These are phyloP conservation scores for Ophiostoma himal-ulmi DNA, from an alignment of 2,329 filamentous ascomycete species.

Conservation along the genomic window DNA sequence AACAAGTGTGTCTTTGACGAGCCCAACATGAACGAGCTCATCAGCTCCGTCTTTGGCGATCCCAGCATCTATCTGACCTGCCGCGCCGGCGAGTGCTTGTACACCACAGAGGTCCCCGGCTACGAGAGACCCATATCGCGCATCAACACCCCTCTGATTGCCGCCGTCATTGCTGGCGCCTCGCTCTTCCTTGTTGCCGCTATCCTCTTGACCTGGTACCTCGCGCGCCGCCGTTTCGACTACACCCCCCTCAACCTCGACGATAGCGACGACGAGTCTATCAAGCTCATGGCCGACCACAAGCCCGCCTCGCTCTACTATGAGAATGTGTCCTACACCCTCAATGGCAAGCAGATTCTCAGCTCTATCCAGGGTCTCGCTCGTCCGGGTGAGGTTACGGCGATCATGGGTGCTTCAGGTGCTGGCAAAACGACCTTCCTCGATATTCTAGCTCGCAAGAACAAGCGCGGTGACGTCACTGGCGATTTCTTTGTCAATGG, in stretches of 20 bases:
- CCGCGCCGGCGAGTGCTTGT: slow-evolving; percentile 82
- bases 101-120: slow-evolving; percentile 86
- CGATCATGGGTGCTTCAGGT: slow-evolving; percentile 96
- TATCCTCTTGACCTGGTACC: slow-evolving; percentile 78
- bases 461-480: slow-evolving; percentile 73
- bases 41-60: slow-evolving; percentile 84
- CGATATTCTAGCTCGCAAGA: slow-evolving; percentile 92
- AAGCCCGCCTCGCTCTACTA: slow-evolving; percentile 86
- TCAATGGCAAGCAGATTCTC: slow-evolving; percentile 86
- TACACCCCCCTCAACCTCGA: slow-evolving; percentile 76
- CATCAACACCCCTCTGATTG: slow-evolving; percentile 95
- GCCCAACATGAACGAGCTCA: slow-evolving; percentile 86
- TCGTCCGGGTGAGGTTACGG: slow-evolving; percentile 90
- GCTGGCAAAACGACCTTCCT: slow-evolving; percentile 97
- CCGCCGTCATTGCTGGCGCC: slow-evolving; percentile 80
- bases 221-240: slow-evolving; percentile 66
- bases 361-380: slow-evolving; percentile 75
- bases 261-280: slow-evolving; percentile 81
- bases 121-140: slow-evolving; percentile 83
- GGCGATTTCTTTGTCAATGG: slow-evolving; percentile 93
- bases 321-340: slow-evolving; percentile 74
- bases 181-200: slow-evolving; percentile 78
- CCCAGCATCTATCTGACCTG: slow-evolving; percentile 80
- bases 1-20: slow-evolving; percentile 79
- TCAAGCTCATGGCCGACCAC: slow-evolving; percentile 84